Percentiles rank a stretch among this genome's conserved stretches.
phyloP scores from a whole-genome alignment of 208 protist genomes.

The Tritrichomonas foetus region DNA sequence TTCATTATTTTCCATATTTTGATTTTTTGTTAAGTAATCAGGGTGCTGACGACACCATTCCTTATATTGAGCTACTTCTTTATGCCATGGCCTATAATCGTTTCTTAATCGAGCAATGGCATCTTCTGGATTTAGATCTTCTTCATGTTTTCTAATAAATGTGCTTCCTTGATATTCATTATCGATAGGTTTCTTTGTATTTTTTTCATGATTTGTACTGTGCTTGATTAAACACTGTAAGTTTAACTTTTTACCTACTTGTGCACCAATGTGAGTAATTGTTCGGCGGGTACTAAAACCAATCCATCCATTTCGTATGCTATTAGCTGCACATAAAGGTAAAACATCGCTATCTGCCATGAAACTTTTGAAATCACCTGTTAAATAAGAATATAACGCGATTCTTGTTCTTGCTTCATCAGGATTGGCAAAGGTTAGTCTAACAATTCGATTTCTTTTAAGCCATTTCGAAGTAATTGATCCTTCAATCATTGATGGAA shows the following conservation, averaged over 20 bases:
- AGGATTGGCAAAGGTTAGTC: not conserved
- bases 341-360: not conserved
- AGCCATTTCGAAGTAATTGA: not conserved
- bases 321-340: not conserved
- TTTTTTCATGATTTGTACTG: not conserved
- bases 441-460: not conserved
- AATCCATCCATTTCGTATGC: not conserved
- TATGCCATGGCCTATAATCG: not conserved
- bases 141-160: not conserved
- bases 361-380: not conserved
- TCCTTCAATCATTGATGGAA: not conserved
- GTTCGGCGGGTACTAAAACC: not conserved
- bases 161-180: not conserved
- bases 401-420: not conserved
- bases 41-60: not conserved
- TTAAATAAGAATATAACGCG: not conserved
- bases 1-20: no score
- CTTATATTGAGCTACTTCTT: not conserved
- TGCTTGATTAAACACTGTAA: not conserved
- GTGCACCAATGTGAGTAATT: not conserved
- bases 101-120: not conserved
- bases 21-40: not conserved
- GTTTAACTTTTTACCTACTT: not conserved
- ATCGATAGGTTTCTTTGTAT: not conserved
- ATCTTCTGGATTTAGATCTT: not conserved